Percentiles rank a stretch among this genome's conserved stretches.
These are phyloP conservation scores for Hypoxylon fragiforme DNA, from an alignment of 495 filamentous ascomycete genomes.

Conservation along the genomic window DNA sequence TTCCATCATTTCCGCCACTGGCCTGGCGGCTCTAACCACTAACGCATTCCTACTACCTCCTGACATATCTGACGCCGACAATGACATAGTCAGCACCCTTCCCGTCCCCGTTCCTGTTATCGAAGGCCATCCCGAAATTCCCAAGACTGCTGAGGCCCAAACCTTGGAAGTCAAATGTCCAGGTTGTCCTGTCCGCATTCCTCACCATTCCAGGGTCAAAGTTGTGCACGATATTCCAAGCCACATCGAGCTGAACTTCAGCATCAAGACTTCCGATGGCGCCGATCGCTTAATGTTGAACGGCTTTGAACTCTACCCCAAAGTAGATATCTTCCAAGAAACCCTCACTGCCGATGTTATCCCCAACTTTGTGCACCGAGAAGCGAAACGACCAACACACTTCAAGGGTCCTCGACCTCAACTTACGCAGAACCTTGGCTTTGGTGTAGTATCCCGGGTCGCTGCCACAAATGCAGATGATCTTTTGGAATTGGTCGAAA, in stretches of 20 bases:
- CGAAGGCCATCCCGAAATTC: constrained; percentile 1
- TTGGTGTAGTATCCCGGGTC: constrained; percentile 37
- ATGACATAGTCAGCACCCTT: constrained; percentile 31
- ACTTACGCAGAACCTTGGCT: constrained; percentile 42
- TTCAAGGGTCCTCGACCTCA: constrained; percentile 18
- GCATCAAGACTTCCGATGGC: constrained; percentile 36
- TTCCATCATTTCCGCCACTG: constrained; percentile 34
- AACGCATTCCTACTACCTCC: constrained; percentile 41
- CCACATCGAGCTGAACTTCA: constrained; percentile 48
- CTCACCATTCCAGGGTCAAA: constrained; percentile 27
- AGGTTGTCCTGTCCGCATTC: constrained; percentile 43
- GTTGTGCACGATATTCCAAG: constrained; percentile 37
- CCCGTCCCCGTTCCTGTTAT: constrained; percentile 30
- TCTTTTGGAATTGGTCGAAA: constrained; percentile 43
- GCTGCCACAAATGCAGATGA: constrained; percentile 36
- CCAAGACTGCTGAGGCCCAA: constrained; percentile 20
- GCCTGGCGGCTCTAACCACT: constrained; percentile 37
- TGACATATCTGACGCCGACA: constrained; percentile 26
- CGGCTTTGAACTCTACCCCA: constrained; percentile 49
- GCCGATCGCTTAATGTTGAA: constrained; percentile 48
- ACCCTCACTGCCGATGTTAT: constrained; percentile 35
- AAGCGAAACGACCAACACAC: constrained; percentile 20
- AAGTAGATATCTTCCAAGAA: constrained; percentile 35
- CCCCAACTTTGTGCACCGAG: constrained; percentile 18
- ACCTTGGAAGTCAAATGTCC: constrained; percentile 47